Base-by-base conservation (phyloP, 768 basidiomycete species). In the Suillus spraguei region DNA sequence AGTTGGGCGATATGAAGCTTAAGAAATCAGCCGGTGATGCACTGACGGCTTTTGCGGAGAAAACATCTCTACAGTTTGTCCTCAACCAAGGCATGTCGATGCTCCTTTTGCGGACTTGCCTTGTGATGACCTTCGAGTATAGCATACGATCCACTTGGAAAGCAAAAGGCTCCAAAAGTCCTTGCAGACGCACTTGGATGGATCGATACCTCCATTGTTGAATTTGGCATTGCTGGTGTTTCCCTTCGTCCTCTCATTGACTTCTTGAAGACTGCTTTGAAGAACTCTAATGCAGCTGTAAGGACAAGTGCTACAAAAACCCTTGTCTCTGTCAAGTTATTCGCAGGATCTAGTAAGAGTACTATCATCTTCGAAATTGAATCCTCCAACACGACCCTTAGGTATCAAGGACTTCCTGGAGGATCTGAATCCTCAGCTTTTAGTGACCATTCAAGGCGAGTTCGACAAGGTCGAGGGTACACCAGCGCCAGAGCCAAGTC, bases 151-250 rank as follows among this genome's bases (percentile, higher is more conserved):
- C 91, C 97, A 0, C 78, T 99, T 70, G 85, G 86, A 35, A 97
- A 96, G 76, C 95, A 95, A 74, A 99, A 99, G 74, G 97, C 97
- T 4, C 97, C 97, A 0, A 99, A 99, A 77, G 94, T 95, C 49
- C 83, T 98, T 39, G 94, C 95, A 0, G 97, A 99, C 72, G 89
- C 95, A 2, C 76, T 96, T 54, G 78, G 82, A 32, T 99, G 97
- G 95, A 85, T 97, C 63, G 94, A 95, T 63, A 84, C 87, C 39
- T 90, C 91, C 9, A 77, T 99, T 38, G 81, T 80, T 20, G 97
- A 99, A 62, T 99, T 99, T 73, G 97, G 97, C 46, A 92, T 95
- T 64, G 83, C 86, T 32, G 96, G 96, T 5, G 71, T 99, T 38
- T 87, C 91, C 5, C 81, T 99, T 38, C 85, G 94, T 60, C 85